Base-by-base conservation (phyloP, 192 early-diverging fungal species). In the Coemansia sp. region DNA sequence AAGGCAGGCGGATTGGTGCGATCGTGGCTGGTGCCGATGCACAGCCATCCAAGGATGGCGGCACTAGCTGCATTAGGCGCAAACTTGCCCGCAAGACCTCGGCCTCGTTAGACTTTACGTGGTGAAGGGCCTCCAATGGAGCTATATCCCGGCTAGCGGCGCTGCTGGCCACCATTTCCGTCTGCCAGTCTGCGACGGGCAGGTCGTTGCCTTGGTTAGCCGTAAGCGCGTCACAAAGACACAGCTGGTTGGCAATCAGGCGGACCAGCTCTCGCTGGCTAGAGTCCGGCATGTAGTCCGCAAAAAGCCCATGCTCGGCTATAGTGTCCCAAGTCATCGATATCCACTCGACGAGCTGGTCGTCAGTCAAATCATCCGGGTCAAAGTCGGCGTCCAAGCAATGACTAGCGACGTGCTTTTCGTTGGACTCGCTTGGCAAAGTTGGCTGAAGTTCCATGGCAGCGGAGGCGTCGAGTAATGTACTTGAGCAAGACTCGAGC, bases 311-410 rank as follows among this genome's bases (percentile, higher is more conserved):
- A 37, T 61, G n/a, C 0, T 31, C 54, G 11, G 5, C 27, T 27
- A 80, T 74, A n/a, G 6, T 20, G 35, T 74, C 62, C 77, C 77
- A 80, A 8, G 74, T 72, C 27, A 2, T 24, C 14, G 69, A 59
- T 15, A 80, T 74, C 77, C 77, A 80, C 11, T 32, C 39, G 6
- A 17, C 64, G 19, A 80, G 68, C 59, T 74, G 71, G 17, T 61
- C 59, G 59, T 74, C 77, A 0, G 77, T 65, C 22, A 39, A 31
- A 40, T 71, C 72, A 39, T 71, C 61, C 1, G 65, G 72, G 36
- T 74, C 72, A 68, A 80, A 80, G 6, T 68, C 77, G 6, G 46
- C 40, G 17, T 67, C 64, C 17, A 29, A 4, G 27, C 29, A 29
- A 31, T 32, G 12, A 25, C 29, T n/a, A 7, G 2, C 15, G 11